phyloP scores from a whole-genome alignment of 2,329 filamentous ascomycete species.

The Cercospora janseana region DNA sequence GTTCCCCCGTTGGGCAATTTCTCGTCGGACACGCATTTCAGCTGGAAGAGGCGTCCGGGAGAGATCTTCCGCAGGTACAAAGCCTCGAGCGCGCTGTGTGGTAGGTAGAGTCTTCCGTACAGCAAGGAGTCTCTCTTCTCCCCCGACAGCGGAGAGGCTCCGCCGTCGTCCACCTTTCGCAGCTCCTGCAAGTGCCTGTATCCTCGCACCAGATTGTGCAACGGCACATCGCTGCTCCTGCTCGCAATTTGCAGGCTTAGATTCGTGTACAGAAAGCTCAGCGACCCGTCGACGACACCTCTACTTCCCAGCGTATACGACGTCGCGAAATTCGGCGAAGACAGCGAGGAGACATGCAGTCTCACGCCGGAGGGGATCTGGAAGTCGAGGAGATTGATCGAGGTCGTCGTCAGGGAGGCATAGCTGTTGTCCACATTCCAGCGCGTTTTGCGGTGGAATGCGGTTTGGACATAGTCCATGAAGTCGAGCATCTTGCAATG shows the following conservation, averaged over 20 bases:
- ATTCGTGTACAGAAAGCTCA: constrained; percentile 94
- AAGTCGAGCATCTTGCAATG: constrained; percentile 74
- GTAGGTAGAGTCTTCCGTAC: constrained; percentile 77
- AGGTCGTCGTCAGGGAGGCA: constrained; percentile 77
- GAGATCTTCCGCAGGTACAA: constrained; percentile 76
- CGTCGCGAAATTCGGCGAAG: constrained; percentile 88
- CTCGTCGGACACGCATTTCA: constrained; percentile 74
- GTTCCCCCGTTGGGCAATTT: constrained; percentile 73
- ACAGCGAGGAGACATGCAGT: constrained; percentile 84
- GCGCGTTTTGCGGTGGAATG: constrained; percentile 80
- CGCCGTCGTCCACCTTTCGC: constrained; percentile 47
- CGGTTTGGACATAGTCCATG: constrained; percentile 93
- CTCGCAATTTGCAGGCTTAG: constrained; percentile 67
- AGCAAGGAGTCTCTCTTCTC: constrained; percentile 59
- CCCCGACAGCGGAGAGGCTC: constrained; percentile 8
- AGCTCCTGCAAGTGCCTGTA: constrained; percentile 76
- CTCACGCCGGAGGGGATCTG: constrained; percentile 79
- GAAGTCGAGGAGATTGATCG: constrained; percentile 84
- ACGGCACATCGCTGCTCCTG: constrained; percentile 70
- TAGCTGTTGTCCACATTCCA: constrained; percentile 95
- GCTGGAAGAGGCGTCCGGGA: constrained; percentile 72
- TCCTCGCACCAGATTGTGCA: constrained; percentile 75
- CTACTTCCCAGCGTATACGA: constrained; percentile 88
- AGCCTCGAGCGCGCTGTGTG: constrained; percentile 81
- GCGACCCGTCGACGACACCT: constrained; percentile 90